phyloP scores from a whole-genome alignment of 805 yeast species.

The Candida endomychidarum region DNA sequence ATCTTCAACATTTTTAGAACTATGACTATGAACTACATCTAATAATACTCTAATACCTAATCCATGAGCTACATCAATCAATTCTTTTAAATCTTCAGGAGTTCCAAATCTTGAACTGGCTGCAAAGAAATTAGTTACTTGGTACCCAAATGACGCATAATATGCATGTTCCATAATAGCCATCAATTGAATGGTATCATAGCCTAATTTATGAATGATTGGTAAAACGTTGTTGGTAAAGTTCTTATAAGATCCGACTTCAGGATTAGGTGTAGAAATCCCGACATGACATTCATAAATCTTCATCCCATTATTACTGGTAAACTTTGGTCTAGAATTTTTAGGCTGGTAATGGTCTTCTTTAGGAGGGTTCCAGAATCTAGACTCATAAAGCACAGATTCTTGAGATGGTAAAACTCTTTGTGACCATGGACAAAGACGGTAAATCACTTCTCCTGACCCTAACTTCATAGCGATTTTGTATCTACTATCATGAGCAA shows the following conservation, averaged over 20 bases:
- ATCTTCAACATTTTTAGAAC: slow-evolving; percentile 90
- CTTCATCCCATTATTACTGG: slow-evolving; percentile 50
- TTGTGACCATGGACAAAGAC: slow-evolving; percentile 87
- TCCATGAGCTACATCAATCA: slow-evolving; percentile 88
- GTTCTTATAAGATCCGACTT: slow-evolving; percentile 80
- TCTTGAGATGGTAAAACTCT: slow-evolving; percentile 75
- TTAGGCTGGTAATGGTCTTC: slow-evolving; percentile 54
- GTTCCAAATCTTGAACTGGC: slow-evolving; percentile 88
- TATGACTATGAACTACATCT: slow-evolving; percentile 95
- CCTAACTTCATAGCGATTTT: slow-evolving; percentile 66
- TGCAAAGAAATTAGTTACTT: slow-evolving; percentile 90
- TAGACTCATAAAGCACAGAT: slow-evolving; percentile 66
- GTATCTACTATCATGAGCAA: slow-evolving; percentile 78
- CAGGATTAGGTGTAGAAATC: slow-evolving; percentile 87
- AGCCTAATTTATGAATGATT: slow-evolving; percentile 79
- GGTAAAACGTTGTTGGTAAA: slow-evolving; percentile 81
- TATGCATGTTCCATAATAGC: slow-evolving; percentile 99
- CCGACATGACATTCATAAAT: slow-evolving; percentile 97
- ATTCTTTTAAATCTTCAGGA: slow-evolving; percentile 90
- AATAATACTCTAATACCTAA: slow-evolving; percentile 82
- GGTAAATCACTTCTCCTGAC: slow-evolving; percentile 67
- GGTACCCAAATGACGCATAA: slow-evolving; percentile 98
- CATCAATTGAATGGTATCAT: slow-evolving; percentile 93
- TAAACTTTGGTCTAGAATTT: slow-evolving; percentile 58
- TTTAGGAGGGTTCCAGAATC: slow-evolving; percentile 84